A percentile compares a stretch with the other conserved stretches of the same genome.
Evolutionary conservation across 805 yeast genomes (phyloP).

Genomic region (Starmera quercuum): DNA sequence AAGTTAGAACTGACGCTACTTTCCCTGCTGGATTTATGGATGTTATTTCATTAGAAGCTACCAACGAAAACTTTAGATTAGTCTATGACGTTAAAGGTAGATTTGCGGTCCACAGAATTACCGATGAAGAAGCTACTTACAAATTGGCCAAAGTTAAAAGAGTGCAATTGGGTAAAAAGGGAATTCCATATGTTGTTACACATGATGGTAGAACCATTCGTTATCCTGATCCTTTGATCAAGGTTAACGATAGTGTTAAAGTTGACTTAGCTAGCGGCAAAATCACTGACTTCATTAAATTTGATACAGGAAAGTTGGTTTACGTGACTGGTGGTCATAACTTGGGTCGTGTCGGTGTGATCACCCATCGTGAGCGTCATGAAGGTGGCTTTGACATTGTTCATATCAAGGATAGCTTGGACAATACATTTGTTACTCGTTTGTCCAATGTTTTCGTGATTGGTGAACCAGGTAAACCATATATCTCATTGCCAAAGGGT

Average conservation of each 20-base stretch:
- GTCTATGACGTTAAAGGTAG: conserved; percentile 98
- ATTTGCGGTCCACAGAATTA: conserved; percentile 98
- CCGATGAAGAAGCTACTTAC: conserved; percentile 97
- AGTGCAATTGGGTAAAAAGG: conserved; percentile 97
- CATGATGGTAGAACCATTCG: conserved; percentile 99
- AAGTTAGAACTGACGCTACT: conserved; percentile 98
- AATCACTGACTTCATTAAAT: conserved; percentile 80
- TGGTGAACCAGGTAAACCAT: conserved; percentile 94
- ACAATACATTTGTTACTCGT: conserved; percentile 94
- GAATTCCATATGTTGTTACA: conserved; percentile 96
- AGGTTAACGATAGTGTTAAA: conserved; percentile 96
- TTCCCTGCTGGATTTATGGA: conserved; percentile 99
- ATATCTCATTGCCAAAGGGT: conserved; percentile 95
- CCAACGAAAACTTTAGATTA: conserved; percentile 99
- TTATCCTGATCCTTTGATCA: conserved; percentile 97
- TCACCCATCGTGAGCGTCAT: conserved; percentile 94
- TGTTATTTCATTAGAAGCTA: conserved; percentile 93
- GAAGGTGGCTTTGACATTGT: conserved; percentile 98
- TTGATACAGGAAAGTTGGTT: conserved; percentile 87
- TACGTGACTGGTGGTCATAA: conserved; percentile 98
- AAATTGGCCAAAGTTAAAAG: conserved; percentile 97
- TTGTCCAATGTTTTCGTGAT: conserved; percentile 75
- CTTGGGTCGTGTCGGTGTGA: conserved; percentile 97
- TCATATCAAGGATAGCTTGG: conserved; percentile 92
- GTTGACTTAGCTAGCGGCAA: conserved; percentile 94